phyloP scores from a whole-genome alignment of 1,284 basidiomycete genomes.

The Irpex lacteus region DNA sequence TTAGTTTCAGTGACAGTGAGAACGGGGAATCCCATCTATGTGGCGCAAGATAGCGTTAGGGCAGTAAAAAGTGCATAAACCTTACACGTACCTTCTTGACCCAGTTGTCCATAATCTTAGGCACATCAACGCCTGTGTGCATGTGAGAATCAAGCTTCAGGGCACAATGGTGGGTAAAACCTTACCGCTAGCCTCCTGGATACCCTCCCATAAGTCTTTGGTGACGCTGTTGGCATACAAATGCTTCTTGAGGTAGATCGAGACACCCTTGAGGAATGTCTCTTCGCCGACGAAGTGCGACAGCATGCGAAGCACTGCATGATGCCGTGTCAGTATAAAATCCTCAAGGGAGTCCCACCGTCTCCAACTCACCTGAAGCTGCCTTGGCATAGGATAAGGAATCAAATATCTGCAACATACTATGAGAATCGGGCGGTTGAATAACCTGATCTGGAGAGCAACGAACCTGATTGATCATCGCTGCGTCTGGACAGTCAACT shows the following conservation, averaged over 20 bases:
- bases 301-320: conserved; percentile 87
- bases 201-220: conserved; percentile 88
- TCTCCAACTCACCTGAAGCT: conserved; percentile 53
- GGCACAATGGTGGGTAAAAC: no score
- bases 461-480: conserved; percentile 76
- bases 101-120: conserved; percentile 91
- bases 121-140: conserved; percentile 64
- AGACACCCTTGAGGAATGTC: conserved; percentile 83
- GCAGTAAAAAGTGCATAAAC: not conserved
- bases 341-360: not conserved
- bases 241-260: conserved; percentile 89
- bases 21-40: conserved; percentile 65
- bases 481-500: conserved; percentile 86
- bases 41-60: no score
- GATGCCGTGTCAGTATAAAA: not conserved
- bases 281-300: conserved; percentile 89
- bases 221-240: conserved; percentile 85
- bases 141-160: no score
- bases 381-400: conserved; percentile 85
- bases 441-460: no score
- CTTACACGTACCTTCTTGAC: conserved; percentile 66
- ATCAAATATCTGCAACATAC: conserved; percentile 71
- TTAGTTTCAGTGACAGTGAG: conserved; percentile 80
- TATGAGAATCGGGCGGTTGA: no score
- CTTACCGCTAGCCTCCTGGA: conserved; percentile 69